Base-by-base conservation (phyloP, 345 rosid species). In the Excoecaria cochinchinensis region DNA sequence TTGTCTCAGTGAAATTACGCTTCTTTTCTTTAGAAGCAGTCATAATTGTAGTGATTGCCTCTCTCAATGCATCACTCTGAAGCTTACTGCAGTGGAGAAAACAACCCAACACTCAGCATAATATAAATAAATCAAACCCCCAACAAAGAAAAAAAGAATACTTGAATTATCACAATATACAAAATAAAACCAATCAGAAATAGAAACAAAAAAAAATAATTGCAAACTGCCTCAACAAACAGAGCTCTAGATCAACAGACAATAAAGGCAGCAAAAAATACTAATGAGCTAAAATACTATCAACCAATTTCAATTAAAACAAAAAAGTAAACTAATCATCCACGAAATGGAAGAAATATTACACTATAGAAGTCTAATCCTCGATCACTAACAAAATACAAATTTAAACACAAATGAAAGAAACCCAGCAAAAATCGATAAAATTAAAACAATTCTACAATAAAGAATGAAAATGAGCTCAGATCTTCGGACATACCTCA, bases 31-130 rank as follows among this genome's bases (percentile, higher is more conserved):
- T 82, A 3, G 86, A 81, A 52, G 86, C 79, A 65, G 74, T 75
- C 84, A 75, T 70, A 70, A 95, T 87, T 25, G 77, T 72, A 1
- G 95, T 19, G 58, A 95, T 90, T 0, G 98, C 99, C 77, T 95
- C 99, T 75, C 95, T 90, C 67, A 95, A 69, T 8, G 95, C 89
- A 40, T 95, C 99, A 70, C 95, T 84, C 86, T 88, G 90, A 74
- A 95, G 97, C 91, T 95, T 95, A 88, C 99, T 95, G 90, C 79
- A 75, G 53, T 25, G 76, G 16, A 73, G 2, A 7, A 61, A 59
- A 71, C 5, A 6, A 14, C 13, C 57, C 63, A 74, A 52, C 9
- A 53, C 13, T 65, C 53, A 51, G n/a, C 65, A 16, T 0, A 51
- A 17, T 31, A 51, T 46, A 69, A 31, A 17, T 31, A 52, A 31